Evolutionary conservation across 768 basidiomycete species (phyloP), one percentile per base, ranked within the genome.

Genomic region (Rhizopogon vesiculosus): DNA sequence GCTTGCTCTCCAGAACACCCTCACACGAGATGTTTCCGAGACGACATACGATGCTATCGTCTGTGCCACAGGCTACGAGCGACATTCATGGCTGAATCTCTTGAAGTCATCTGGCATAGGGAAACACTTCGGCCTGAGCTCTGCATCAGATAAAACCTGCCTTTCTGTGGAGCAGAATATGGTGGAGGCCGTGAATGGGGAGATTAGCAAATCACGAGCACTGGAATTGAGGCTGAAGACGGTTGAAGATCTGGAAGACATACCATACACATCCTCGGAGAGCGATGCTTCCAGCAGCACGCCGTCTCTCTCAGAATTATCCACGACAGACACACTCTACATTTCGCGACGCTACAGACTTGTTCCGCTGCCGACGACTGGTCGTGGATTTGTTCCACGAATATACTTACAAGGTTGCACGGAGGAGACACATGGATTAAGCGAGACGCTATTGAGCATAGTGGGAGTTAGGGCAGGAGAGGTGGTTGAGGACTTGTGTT

Each of bases 51-150:
- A 82, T 61, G 71, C 66, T 25, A 64, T 83, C 61, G 63, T 83
- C 51, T 81, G 77, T 63, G 80, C 79, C 1, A 82, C 81, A 7
- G 81, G 81, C 15, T 83, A 82, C 62, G 74, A 80, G 55, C 74
- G 79, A 28, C 67, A 72, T n/a, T 67, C 70, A 0, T 82, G 79
- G 79, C 59, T 76, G 45, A 63, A 72, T 25, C 64, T 80, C 35
- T 62, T 80, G 57, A 69, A 72, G 25, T 57, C 70, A 22, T 78
- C 79, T 39, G 55, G 57, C 48, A 59, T 80, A 55, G 74, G 69
- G 22, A 65, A 69, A 55, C 62, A 70, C 50, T 75, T 75, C 42
- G 74, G 75, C 31, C 62, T 77, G 28, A 45, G 61, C 45, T 8
- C 35, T 35, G 39, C 50, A 39, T 55, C 50, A 43, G 56, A 57